Conservation (phyloP, 2,329 filamentous ascomycete species). For the Lomentospora prolificans region DNA sequence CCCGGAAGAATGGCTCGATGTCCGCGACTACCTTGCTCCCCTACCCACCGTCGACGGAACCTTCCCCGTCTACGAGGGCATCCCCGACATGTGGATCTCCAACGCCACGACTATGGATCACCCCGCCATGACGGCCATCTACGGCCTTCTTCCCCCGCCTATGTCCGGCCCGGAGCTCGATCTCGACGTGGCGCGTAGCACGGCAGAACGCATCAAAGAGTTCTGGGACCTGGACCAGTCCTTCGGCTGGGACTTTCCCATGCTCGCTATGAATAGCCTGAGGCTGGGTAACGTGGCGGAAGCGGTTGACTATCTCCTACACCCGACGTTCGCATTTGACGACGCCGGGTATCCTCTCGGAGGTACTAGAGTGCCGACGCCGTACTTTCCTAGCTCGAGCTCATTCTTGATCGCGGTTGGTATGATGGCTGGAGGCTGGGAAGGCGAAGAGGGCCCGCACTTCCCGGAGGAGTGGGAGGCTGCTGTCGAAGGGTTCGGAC, state of each 20-base stretch:
- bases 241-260: constrained; percentile 34
- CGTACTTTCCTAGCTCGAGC: constrained; percentile 44
- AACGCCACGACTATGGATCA: constrained; percentile 29
- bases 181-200: constrained; percentile 24
- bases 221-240: constrained; percentile 28
- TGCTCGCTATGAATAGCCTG: constrained; percentile 34
- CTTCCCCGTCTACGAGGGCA: constrained; percentile 44
- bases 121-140: constrained; percentile 32
- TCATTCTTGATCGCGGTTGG: constrained; percentile 40
- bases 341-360: constrained; percentile 46
- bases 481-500: constrained; percentile 34
- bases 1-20: constrained; percentile 34
- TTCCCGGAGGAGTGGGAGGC: constrained; percentile 39
- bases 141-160: constrained; percentile 30
- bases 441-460: constrained; percentile 32
- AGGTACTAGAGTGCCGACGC: constrained; percentile 41
- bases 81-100: constrained; percentile 31
- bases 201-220: constrained; percentile 26
- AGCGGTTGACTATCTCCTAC: constrained; percentile 32
- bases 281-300: constrained; percentile 27
- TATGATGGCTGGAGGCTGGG: constrained; percentile 50
- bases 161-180: constrained; percentile 23
- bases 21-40: constrained; percentile 41
- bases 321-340: constrained; percentile 43
- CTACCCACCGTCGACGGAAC: constrained; percentile 39